Percentiles rank a stretch among this genome's conserved stretches.
These are phyloP conservation scores for Stagonosporopsis vannaccii DNA, from an alignment of 2,329 filamentous ascomycete species.

Conservation along the genomic window DNA sequence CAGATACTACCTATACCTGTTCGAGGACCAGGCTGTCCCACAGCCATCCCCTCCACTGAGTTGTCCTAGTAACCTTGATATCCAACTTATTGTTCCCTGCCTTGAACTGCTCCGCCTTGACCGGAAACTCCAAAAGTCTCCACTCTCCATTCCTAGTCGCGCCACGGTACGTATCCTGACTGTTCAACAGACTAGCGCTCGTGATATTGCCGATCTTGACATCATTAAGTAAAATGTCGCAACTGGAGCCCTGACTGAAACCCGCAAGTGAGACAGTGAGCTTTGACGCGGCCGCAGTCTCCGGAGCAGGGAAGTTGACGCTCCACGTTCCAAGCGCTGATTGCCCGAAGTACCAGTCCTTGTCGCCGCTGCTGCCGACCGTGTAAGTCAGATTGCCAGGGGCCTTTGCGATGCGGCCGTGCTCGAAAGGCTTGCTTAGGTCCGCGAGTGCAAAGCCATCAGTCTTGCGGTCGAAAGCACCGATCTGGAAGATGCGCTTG, in stretches of 20 bases:
- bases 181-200: slow-evolving; percentile 47
- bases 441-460: slow-evolving; percentile 54
- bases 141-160: slow-evolving; percentile 58
- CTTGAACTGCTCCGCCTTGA: slow-evolving; percentile 40
- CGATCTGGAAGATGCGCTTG: slow-evolving; percentile 58
- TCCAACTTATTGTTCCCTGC: slow-evolving; percentile 48
- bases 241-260: slow-evolving; percentile 53
- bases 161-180: slow-evolving; percentile 58
- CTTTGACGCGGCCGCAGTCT: slow-evolving; percentile 35
- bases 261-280: slow-evolving; percentile 56
- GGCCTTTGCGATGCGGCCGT: slow-evolving; percentile 55
- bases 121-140: slow-evolving; percentile 54
- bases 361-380: slow-evolving; percentile 44
- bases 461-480: slow-evolving; percentile 57
- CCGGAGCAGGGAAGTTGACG: slow-evolving; percentile 44
- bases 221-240: slow-evolving; percentile 53
- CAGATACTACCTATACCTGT: slow-evolving; percentile 19
- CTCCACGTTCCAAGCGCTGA: slow-evolving; percentile 46
- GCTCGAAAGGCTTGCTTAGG: slow-evolving; percentile 52
- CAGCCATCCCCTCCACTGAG: slow-evolving; percentile 52
- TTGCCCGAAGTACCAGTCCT: slow-evolving; percentile 61
- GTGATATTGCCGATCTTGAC: slow-evolving; percentile 53
- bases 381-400: slow-evolving; percentile 57
- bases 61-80: slow-evolving; percentile 47
- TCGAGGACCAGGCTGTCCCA: slow-evolving; percentile 54